phyloP scores from a whole-genome alignment of 768 basidiomycete species.

The Pulveroboletus sp. region DNA sequence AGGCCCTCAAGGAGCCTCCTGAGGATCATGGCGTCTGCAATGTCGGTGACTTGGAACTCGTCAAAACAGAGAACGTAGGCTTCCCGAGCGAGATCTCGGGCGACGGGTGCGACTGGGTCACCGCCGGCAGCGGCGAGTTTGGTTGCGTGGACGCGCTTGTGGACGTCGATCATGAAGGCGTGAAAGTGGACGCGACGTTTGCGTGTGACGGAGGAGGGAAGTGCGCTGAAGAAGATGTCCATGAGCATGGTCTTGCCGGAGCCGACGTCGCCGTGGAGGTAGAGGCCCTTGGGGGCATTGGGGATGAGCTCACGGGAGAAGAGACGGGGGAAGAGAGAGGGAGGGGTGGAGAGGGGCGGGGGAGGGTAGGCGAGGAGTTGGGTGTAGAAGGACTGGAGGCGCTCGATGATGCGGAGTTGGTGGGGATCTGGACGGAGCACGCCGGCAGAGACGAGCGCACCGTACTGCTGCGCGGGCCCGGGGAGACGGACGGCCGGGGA shows the following conservation, averaged over 20 bases:
- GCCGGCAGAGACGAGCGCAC: constrained; percentile 46
- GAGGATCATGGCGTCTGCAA: constrained; percentile 97
- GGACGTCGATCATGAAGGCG: constrained; percentile 98
- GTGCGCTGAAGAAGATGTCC: constrained; percentile 91
- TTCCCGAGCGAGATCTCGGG: constrained; percentile 79
- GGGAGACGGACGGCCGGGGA: background rate
- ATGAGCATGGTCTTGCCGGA: constrained; percentile 99
- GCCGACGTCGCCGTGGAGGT: constrained; percentile 94
- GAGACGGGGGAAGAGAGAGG: constrained; percentile 23
- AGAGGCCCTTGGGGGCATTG: constrained; percentile 77
- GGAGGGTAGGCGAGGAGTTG: constrained; percentile 63
- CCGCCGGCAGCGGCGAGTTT: constrained; percentile 55
- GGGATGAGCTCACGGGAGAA: constrained; percentile 27
- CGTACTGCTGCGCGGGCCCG: constrained; percentile 38
- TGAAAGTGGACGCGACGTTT: constrained; percentile 96
- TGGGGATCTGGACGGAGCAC: constrained; percentile 71
- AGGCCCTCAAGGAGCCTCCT: constrained; percentile 84
- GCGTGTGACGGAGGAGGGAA: constrained; percentile 59
- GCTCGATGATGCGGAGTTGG: constrained; percentile 80
- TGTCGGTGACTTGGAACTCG: constrained; percentile 98
- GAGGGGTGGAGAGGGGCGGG: constrained; percentile 31
- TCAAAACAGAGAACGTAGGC: constrained; percentile 91
- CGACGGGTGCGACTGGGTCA: constrained; percentile 85
- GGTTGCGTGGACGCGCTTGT: constrained; percentile 83
- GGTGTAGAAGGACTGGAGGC: constrained; percentile 77